phyloP scores from a whole-genome alignment of 768 basidiomycete genomes.

The Boletus eberwhitei region DNA sequence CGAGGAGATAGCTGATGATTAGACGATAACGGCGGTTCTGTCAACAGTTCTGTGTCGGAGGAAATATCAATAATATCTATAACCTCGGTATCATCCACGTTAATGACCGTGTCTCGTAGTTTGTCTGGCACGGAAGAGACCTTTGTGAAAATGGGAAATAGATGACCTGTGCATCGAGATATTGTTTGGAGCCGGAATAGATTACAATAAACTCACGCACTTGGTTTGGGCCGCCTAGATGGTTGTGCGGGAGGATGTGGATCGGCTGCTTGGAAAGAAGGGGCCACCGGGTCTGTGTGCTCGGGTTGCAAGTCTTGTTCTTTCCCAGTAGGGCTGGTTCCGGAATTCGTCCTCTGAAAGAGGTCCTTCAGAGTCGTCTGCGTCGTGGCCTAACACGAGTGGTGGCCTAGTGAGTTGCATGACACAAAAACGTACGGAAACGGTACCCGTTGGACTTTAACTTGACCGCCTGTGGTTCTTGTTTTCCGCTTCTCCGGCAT shows the following conservation, averaged over 20 bases:
- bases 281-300: not conserved
- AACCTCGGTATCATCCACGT: constrained; percentile 16
- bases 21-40: constrained; percentile 11
- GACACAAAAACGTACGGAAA: not conserved
- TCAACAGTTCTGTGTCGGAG: constrained; percentile 14
- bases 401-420: constrained; percentile 6
- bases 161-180: constrained; percentile 14
- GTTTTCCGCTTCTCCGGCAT: constrained; percentile 28
- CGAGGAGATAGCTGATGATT: constrained; percentile 5
- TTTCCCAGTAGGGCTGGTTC: not conserved
- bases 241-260: not conserved
- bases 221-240: constrained; percentile 6
- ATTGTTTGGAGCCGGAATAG: not conserved
- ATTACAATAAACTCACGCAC: constrained; percentile 15
- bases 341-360: constrained; percentile 19
- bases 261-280: not conserved
- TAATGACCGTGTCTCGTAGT: not conserved
- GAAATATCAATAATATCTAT: constrained; percentile 24
- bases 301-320: not conserved
- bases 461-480: constrained; percentile 11
- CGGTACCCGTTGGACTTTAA: constrained; percentile 19
- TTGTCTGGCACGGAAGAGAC: constrained; percentile 1
- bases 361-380: constrained; percentile 30
- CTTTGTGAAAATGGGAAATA: constrained; percentile 29
- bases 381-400: constrained; percentile 8